These are phyloP conservation scores for Fusarium domesticum DNA, from an alignment of 2,329 filamentous ascomycete species.

Conservation along the genomic window DNA sequence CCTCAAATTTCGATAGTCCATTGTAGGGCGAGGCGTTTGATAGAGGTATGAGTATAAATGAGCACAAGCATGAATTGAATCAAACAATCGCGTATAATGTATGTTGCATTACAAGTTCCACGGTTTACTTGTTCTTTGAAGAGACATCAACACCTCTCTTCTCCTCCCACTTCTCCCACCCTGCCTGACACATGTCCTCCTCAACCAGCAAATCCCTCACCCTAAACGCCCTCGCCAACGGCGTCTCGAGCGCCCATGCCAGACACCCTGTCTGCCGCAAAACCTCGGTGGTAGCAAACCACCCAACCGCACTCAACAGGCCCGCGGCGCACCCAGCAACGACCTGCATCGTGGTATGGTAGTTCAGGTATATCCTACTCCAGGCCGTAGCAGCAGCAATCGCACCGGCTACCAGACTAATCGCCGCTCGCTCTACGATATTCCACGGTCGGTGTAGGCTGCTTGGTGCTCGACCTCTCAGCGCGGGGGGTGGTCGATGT, in stretches of 20 bases:
- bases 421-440: slow-evolving; percentile 55
- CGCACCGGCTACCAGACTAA: slow-evolving; percentile 53
- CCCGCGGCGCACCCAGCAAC: slow-evolving; percentile 75
- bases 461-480: slow-evolving; percentile 3
- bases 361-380: slow-evolving; percentile 86
- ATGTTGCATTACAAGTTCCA: slow-evolving; percentile 9
- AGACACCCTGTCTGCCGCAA: slow-evolving; percentile 67
- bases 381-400: slow-evolving; percentile 69
- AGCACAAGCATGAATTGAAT: no score
- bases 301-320: slow-evolving; percentile 64
- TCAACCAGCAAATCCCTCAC: slow-evolving; percentile 80
- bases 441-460: slow-evolving; percentile 49
- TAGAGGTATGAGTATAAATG: no score
- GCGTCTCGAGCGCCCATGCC: slow-evolving; percentile 66
- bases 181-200: slow-evolving; percentile 86
- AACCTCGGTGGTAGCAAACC: slow-evolving; percentile 72
- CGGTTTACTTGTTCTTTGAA: slow-evolving; percentile 34
- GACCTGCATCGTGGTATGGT: slow-evolving; percentile 88
- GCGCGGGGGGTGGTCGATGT: slow-evolving; percentile 57
- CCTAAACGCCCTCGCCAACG: slow-evolving; percentile 62
- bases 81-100: no score
- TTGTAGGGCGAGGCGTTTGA: no score
- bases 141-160: slow-evolving; percentile 34
- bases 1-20: no score
- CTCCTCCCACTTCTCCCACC: slow-evolving; percentile 88